phyloP scores from a whole-genome alignment of 2,329 filamentous ascomycete species.

The Colletotrichum echinochloae region DNA sequence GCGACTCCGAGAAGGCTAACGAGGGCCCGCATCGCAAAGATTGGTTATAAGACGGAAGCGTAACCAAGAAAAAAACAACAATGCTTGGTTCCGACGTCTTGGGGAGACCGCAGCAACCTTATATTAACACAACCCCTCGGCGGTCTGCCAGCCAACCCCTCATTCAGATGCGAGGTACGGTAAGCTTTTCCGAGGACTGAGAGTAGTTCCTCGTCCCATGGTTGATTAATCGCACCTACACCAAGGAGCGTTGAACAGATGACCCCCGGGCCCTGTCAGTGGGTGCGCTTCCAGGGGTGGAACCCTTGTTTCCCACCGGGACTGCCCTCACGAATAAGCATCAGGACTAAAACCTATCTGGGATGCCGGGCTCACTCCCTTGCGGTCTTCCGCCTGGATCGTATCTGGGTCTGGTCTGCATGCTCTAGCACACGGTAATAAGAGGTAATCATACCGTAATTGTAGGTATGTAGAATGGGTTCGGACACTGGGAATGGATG shows the following conservation, averaged over 20 bases:
- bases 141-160: slow-evolving; percentile 12
- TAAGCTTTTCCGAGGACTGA: slow-evolving; percentile 5
- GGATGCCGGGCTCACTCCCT: not conserved
- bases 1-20: not conserved
- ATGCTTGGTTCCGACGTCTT: not conserved
- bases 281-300: not conserved
- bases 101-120: not conserved
- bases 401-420: not conserved
- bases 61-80: not conserved
- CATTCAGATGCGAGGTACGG: slow-evolving; percentile 13
- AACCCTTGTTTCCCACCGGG: not conserved
- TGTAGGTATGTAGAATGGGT: not conserved
- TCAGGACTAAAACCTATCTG: not conserved
- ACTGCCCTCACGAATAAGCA: not conserved
- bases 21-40: slow-evolving; percentile 11
- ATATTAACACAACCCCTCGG: slow-evolving; percentile 15
- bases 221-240: not conserved
- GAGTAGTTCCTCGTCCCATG: slow-evolving; percentile 19
- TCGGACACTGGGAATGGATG: not conserved
- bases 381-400: not conserved
- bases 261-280: not conserved
- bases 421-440: not conserved
- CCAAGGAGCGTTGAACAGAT: not conserved
- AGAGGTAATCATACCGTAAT: too few species aligned
- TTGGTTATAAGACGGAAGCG: not conserved